phyloP scores from a whole-genome alignment of 2,329 filamentous ascomycete genomes.

The Fusarium mundagurra region DNA sequence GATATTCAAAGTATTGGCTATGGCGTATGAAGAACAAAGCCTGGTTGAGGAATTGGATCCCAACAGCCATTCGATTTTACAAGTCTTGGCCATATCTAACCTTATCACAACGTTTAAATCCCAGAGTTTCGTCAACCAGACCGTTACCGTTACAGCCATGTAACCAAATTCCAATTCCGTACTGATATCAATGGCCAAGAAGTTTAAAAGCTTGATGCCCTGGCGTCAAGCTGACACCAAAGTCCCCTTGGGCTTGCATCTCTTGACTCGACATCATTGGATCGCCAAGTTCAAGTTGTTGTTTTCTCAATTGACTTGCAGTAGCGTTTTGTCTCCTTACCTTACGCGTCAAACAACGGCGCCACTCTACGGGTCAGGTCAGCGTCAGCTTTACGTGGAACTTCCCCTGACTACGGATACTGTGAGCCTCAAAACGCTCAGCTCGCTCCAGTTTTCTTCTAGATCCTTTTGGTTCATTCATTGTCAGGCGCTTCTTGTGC shows the following conservation, averaged over 20 bases:
- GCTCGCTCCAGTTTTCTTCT: constrained; percentile 26
- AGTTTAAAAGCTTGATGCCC: constrained; percentile 19
- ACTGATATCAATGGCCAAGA: background rate
- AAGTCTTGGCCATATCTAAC: background rate
- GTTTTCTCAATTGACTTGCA: constrained; percentile 19
- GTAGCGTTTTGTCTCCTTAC: background rate
- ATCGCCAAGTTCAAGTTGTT: background rate
- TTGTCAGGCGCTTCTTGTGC: background rate
- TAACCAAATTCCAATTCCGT: background rate
- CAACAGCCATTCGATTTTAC: background rate
- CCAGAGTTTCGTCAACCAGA: background rate
- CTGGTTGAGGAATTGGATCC: background rate
- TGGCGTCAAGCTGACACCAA: constrained; percentile 1
- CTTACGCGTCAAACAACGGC: constrained; percentile 26
- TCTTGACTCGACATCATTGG: constrained; percentile 11
- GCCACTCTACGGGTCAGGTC: constrained; percentile 7
- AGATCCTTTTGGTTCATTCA: background rate
- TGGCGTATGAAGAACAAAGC: background rate
- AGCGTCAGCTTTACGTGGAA: background rate
- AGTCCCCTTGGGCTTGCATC: constrained; percentile 11
- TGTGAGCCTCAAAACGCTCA: constrained; percentile 25
- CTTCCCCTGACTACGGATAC: constrained; percentile 24
- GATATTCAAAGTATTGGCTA: background rate
- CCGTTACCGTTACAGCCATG: background rate
- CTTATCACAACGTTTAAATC: background rate